Percentiles rank a stretch among this genome's conserved stretches.
phyloP scores from a whole-genome alignment of 23 red algal genomes.

The Gracilaria caudata region DNA sequence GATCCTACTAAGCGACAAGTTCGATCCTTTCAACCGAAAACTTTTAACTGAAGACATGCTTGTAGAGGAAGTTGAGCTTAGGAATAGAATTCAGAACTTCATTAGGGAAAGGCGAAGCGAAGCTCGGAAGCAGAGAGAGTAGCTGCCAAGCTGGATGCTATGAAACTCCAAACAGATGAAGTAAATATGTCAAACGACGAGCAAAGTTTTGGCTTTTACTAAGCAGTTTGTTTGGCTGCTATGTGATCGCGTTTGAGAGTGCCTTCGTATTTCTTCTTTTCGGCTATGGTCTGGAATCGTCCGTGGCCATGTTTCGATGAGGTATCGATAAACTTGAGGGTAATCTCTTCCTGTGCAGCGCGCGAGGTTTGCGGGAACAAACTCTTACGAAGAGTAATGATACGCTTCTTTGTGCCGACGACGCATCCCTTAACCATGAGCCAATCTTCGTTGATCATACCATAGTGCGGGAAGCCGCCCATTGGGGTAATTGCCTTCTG shows the following conservation, averaged over 20 bases:
- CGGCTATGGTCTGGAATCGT: conserved; percentile 95
- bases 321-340: conserved; percentile 99
- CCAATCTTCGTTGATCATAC: conserved; percentile 96
- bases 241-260: conserved; percentile 76
- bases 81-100: conserved; percentile 75
- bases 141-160: background rate
- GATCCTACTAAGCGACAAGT: conserved; percentile 90
- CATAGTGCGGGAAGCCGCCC: conserved; percentile 99
- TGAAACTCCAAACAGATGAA: background rate
- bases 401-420: conserved; percentile 90
- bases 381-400: conserved; percentile 91
- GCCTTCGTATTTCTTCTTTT: conserved; percentile 96
- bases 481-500: conserved; percentile 97
- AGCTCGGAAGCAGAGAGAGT: conserved; percentile 16
- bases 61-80: conserved; percentile 78
- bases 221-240: conserved; percentile 32
- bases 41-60: conserved; percentile 87
- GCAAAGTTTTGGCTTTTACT: background rate
- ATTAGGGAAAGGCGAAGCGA: conserved; percentile 11
- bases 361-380: conserved; percentile 86
- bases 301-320: conserved; percentile 97
- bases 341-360: conserved; percentile 88
- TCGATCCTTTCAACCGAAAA: conserved; percentile 98
- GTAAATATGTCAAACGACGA: conserved; percentile 5
- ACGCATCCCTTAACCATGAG: conserved; percentile 94